Conservation (phyloP, 768 basidiomycete genomes). For the Boletales sp. region DNA sequence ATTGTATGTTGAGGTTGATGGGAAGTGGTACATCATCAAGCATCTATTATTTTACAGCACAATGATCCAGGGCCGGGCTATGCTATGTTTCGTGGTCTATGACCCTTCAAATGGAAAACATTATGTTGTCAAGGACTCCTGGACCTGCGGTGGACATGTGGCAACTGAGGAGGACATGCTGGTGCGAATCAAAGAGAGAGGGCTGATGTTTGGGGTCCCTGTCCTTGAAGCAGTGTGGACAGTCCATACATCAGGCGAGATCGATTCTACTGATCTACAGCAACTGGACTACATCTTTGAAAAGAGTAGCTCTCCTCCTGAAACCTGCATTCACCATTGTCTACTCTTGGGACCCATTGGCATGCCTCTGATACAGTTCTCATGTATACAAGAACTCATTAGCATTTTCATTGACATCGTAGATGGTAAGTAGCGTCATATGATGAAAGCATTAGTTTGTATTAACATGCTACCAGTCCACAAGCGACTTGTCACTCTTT, state of each 20-base stretch:
- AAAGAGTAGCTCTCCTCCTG: background rate
- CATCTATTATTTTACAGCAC: background rate
- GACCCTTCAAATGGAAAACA: background rate
- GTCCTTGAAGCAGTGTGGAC: background rate
- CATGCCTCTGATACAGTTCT: background rate
- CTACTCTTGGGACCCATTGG: background rate
- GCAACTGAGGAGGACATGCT: background rate
- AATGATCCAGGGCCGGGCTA: background rate
- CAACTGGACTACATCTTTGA: background rate
- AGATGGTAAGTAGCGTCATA: background rate
- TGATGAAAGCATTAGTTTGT: background rate
- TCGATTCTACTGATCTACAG: background rate
- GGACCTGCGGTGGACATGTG: background rate
- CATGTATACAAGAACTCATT: background rate
- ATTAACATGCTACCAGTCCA: background rate
- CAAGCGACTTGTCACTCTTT: background rate
- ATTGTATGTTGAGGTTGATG: background rate
- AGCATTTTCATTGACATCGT: background rate
- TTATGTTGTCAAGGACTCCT: background rate
- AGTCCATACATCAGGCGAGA: background rate
- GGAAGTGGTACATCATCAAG: background rate
- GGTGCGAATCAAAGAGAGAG: background rate
- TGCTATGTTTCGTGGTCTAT: background rate
- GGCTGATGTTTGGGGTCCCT: background rate
- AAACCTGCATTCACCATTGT: background rate